Evolutionary conservation across 2,329 filamentous ascomycete species (phyloP), one percentile per base, ranked within the genome.

Genomic region (Aspergillus sojae): DNA sequence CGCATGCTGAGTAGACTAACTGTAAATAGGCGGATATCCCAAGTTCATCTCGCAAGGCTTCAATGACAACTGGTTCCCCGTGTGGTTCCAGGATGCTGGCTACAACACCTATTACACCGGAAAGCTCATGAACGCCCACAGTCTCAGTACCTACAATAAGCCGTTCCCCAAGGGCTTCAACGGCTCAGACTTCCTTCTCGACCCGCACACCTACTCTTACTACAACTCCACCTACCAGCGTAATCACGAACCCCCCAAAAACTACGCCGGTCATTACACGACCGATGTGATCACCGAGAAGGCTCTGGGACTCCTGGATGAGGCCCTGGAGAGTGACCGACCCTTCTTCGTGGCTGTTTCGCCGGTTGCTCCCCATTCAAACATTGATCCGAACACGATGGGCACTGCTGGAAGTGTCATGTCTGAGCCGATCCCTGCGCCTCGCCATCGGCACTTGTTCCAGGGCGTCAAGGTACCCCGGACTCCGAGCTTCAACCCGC

Each of bases 271-370:
- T 1, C 75, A 83, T 48, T 84, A 89, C 69, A 83, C 79, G 0
- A 84, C 82, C 0, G 89, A 91, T 68, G 77, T 92, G 7, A 80
- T 91, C 16, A 82, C 85, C 0, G 71, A 84, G 4, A 87, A 89
- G 65, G 84, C 88, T 0, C 79, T 85, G 7, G 86, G 82, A 0
- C 86, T 91, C 52, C 75, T 93, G 0, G 82, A 88, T 3, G 85
- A 90, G 57, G 90, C 86, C 0, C 78, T 88, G 2, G 72, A 77
- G 0, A 78, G 80, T 0, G 75, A 81, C 0, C 80, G 83, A 19
- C 90, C 90, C 0, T 92, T 91, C 76, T 92, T 92, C 71, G 73
- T 93, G 4, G 84, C 83, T 0, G 81, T 91, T 10, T 86, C 89
- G 0, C 90, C 90, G 0, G 83, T 89, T 6, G 89, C 86, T 0